Evolutionary conservation across 2,329 filamentous ascomycete genomes (phyloP).

Genomic region (Talaromyces sp.): DNA sequence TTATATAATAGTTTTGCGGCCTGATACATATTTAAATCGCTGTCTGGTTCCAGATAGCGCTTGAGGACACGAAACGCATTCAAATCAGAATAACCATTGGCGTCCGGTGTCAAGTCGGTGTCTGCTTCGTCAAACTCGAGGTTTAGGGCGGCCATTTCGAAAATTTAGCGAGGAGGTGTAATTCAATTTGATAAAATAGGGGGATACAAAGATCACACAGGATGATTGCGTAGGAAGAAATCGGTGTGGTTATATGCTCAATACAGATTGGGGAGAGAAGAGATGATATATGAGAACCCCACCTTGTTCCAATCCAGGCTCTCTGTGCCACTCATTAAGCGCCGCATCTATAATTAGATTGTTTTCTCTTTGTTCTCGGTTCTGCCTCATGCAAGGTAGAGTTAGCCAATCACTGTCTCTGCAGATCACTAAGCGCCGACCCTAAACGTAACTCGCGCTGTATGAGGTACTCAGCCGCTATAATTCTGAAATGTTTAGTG

Average conservation of each 20-base stretch:
- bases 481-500: neutral
- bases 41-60: neutral
- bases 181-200: neutral
- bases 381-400: neutral
- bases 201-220: too few relatives aligned
- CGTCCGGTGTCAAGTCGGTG: neutral
- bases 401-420: neutral
- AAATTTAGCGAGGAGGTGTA: neutral
- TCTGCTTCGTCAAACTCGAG: neutral
- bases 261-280: neutral
- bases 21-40: neutral
- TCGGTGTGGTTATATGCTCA: neutral
- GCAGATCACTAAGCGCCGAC: neutral
- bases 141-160: neutral
- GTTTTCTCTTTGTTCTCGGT: neutral
- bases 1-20: neutral
- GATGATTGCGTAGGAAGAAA: neutral
- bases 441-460: too few relatives aligned
- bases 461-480: neutral
- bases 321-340: neutral
- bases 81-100: neutral
- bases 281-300: neutral
- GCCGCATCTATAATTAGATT: neutral
- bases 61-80: neutral
- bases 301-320: neutral